phyloP scores from a whole-genome alignment of 805 yeast species.

The Maudiozyma pseudohumilis region DNA sequence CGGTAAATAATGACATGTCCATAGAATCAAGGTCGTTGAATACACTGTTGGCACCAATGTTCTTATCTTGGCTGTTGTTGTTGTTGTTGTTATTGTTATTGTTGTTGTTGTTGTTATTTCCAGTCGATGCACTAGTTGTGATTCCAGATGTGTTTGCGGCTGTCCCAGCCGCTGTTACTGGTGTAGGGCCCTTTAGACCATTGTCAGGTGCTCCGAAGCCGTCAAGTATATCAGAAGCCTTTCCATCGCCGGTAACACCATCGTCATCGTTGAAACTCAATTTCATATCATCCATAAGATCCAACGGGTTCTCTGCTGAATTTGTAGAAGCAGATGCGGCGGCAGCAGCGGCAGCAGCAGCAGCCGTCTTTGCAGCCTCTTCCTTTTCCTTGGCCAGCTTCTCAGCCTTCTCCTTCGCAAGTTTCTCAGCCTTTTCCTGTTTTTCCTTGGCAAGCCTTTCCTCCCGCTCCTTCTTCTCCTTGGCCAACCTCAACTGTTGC shows the following conservation, averaged over 20 bases:
- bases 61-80: conserved; percentile 1
- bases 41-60: conserved; percentile 2
- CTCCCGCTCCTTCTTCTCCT: conserved; percentile 5
- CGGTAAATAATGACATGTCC: conserved; percentile 26
- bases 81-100: background rate
- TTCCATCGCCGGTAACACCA: conserved; percentile 1
- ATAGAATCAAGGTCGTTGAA: conserved; percentile 20
- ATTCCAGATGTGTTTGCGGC: background rate
- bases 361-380: background rate
- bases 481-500: conserved; percentile 6
- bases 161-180: background rate
- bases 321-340: conserved; percentile 1
- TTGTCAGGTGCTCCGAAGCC: background rate
- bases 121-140: background rate
- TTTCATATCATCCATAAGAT: conserved; percentile 7
- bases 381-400: conserved; percentile 3
- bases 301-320: conserved; percentile 1
- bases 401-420: background rate
- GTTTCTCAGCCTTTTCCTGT: conserved; percentile 1
- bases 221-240: background rate
- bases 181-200: background rate
- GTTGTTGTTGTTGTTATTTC: background rate
- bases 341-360: background rate
- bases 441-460: conserved; percentile 5
- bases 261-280: conserved; percentile 8